Evolutionary conservation across 2,329 filamentous ascomycete species (phyloP), one percentile per base, ranked within the genome.

Genomic region (Coniochaeta pulveracea): DNA sequence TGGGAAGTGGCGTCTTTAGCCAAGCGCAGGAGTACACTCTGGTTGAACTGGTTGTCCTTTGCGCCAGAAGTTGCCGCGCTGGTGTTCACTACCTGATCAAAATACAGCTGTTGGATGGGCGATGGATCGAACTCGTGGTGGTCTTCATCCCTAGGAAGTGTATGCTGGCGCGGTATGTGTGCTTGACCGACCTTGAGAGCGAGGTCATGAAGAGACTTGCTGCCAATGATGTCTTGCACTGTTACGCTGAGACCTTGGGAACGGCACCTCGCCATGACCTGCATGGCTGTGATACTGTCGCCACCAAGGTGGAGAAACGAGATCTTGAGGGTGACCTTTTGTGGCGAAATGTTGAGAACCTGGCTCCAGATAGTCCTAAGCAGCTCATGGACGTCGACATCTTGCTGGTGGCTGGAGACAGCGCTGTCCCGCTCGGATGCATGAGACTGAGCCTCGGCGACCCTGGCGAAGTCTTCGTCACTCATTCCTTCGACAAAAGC

Each of bases 61-160:
- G 50, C 40, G 4, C 27, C 8, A 23, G n/a, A n/a, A 19, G 32
- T 23, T 52, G 34, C 36, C 10, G 7, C 12, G 11, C 10, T 25
- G 11, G 10, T 26, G 10, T 12, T 26, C 26, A 15, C 34, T 10
- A 60, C 25, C 34, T 55, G 38, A n/a, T 26, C 24, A 30, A 66
- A 60, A 38, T 60, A 64, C 23, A 65, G 45, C 17, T 52, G 47
- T 37, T 66, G 64, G n/a, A 66, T 57, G 0, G 64, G 64, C 1
- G 62, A 58, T 2, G 63, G 43, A 0, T 48, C 46, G 36, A 64
- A 67, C 2, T 47, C 46, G 17, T 48, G 43, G 18, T 57, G 43
- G 7, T 44, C 39, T 17, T 48, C 42, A 7, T 43, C 40, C 5
- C n/a, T 17, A 6, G 11, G 6, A 8, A 6, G 25, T 17, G 12